These are phyloP conservation scores for Physaria fendleri DNA, from an alignment of 345 rosid genomes.

Conservation along the genomic window DNA sequence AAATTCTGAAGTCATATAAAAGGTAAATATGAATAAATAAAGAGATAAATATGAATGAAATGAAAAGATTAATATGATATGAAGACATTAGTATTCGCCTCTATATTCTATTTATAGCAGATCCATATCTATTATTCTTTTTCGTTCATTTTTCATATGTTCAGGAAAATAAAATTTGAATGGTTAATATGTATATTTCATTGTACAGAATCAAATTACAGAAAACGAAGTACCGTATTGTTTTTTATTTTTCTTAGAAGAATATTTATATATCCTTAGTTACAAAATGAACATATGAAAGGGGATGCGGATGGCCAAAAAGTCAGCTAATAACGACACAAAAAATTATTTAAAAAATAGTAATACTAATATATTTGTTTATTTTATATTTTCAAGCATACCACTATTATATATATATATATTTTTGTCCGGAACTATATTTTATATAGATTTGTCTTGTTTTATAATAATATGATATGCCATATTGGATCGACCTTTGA, in stretches of 20 bases:
- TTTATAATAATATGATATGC: too few species aligned
- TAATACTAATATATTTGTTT: too few species aligned
- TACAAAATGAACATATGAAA: background rate
- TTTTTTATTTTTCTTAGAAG: too few species aligned
- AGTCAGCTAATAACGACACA: too few species aligned
- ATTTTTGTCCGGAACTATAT: too few species aligned
- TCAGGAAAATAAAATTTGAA: background rate
- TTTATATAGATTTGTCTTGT: too few species aligned
- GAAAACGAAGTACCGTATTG: background rate
- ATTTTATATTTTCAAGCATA: too few species aligned
- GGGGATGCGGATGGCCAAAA: background rate
- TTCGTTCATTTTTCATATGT: background rate
- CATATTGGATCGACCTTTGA: too few species aligned
- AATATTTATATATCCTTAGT: background rate
- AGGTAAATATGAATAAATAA: background rate
- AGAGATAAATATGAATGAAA: background rate
- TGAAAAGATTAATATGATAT: background rate
- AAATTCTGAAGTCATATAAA: background rate
- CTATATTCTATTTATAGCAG: too few species aligned
- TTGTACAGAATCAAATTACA: background rate
- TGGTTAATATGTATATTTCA: background rate
- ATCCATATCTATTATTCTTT: background rate
- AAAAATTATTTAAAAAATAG: too few species aligned
- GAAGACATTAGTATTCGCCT: too few species aligned
- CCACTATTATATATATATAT: too few species aligned